A percentile compares a stretch with the other conserved stretches of the same genome.
Conservation (phyloP, 148 eudicot species). For the Polygonum maritimum region DNA sequence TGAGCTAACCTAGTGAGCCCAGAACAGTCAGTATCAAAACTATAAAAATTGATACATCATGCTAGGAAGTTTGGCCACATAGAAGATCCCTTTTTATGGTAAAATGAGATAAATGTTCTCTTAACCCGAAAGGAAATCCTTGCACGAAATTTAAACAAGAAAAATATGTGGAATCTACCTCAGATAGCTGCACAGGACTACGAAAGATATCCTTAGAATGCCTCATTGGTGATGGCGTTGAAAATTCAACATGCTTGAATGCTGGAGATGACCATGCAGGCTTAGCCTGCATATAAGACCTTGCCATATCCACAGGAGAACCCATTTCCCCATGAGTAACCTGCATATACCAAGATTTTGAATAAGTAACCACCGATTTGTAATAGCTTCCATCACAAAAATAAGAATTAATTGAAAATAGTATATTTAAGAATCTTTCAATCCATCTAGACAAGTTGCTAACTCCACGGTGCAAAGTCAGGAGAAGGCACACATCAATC, state of each 20-base stretch:
- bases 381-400: neutral
- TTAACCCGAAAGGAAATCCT: neutral
- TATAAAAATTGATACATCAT: neutral
- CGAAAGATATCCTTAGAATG: conserved; percentile 31
- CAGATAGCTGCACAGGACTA: conserved; percentile 30
- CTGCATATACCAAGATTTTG: conserved; percentile 25
- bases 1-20: neutral
- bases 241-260: conserved; percentile 26
- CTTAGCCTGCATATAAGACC: conserved; percentile 71
- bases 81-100: neutral
- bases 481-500: neutral
- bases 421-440: neutral
- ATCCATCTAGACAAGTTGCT: neutral
- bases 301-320: conserved; percentile 84
- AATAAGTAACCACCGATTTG: neutral
- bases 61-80: neutral
- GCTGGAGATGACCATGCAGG: conserved; percentile 72
- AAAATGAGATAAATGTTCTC: neutral
- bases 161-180: conserved; percentile 18
- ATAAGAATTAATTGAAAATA: no score
- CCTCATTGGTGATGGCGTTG: conserved; percentile 39
- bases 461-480: neutral
- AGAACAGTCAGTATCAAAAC: neutral
- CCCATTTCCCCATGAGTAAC: conserved; percentile 30
- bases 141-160: neutral